These are phyloP conservation scores for Papiliotrema terrestris DNA, from an alignment of 1,284 basidiomycete species.

Conservation along the genomic window DNA sequence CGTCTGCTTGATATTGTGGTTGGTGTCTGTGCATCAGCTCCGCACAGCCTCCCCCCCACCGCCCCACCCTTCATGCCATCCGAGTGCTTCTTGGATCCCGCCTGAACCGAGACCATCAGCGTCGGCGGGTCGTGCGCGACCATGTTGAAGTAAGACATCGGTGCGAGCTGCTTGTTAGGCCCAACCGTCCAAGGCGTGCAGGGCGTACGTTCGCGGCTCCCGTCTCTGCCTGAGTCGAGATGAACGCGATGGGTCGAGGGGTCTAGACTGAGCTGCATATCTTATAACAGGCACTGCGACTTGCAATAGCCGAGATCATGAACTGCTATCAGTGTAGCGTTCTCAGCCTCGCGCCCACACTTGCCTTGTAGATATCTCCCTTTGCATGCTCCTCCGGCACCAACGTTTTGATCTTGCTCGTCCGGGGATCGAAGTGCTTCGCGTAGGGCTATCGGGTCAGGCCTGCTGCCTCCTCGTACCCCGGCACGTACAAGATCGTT, in stretches of 20 bases:
- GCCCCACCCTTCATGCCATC: slow-evolving; percentile 31
- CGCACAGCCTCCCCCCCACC: slow-evolving; percentile 14
- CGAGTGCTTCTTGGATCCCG: slow-evolving; percentile 28
- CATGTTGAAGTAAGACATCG: slow-evolving; percentile 48
- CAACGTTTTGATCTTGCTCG: slow-evolving; percentile 58
- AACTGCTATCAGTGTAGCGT: slow-evolving; percentile 52
- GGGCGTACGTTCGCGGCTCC: slow-evolving; percentile 62
- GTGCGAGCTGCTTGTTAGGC: slow-evolving; percentile 30
- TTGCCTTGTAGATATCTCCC: slow-evolving; percentile 49
- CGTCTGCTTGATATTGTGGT: slow-evolving; percentile 62
- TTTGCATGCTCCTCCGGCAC: slow-evolving; percentile 54
- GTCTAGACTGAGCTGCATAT: slow-evolving; percentile 19
- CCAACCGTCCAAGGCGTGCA: slow-evolving; percentile 51
- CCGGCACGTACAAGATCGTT: slow-evolving; percentile 32
- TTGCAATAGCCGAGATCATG: slow-evolving; percentile 62
- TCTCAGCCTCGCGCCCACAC: slow-evolving; percentile 12
- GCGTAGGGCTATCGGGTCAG: slow-evolving; percentile 28
- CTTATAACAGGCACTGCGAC: neutral
- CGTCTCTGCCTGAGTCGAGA: slow-evolving; percentile 59
- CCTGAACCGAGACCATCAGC: slow-evolving; percentile 59
- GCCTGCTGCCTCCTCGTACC: neutral
- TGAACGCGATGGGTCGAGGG: slow-evolving; percentile 70
- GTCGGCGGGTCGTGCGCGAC: slow-evolving; percentile 63
- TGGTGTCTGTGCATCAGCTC: slow-evolving; percentile 60
- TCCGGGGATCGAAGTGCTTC: slow-evolving; percentile 50